Percentiles rank a stretch among this genome's conserved stretches.
Conservation (phyloP, 371 early-diverging fungal genomes). For the Lichtheimia hyalospora region DNA sequence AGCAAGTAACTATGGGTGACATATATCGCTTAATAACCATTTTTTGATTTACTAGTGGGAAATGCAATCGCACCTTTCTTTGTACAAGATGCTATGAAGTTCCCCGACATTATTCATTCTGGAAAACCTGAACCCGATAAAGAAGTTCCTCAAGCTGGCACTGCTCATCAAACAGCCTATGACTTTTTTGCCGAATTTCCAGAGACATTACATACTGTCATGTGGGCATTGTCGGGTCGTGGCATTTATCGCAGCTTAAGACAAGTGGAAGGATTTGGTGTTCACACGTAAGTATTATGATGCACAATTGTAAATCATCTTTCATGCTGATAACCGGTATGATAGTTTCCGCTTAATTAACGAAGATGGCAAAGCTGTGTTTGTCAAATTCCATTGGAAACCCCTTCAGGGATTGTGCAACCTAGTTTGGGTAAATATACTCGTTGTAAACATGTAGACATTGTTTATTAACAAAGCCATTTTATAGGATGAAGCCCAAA, state of each 20-base stretch:
- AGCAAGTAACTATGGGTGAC: neutral
- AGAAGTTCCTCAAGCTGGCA: constrained; percentile 48
- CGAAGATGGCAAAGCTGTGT: constrained; percentile 36
- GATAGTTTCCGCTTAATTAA: constrained; percentile 44
- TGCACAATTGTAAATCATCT: neutral
- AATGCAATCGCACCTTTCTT: constrained; percentile 52
- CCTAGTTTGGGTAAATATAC: constrained; percentile 34
- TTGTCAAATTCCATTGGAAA: constrained; percentile 57
- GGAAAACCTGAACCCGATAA: constrained; percentile 49
- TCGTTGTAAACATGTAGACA: neutral
- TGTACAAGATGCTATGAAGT: constrained; percentile 48
- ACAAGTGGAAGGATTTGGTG: constrained; percentile 47
- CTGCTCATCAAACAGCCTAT: constrained; percentile 51
- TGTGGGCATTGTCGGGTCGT: constrained; percentile 48
- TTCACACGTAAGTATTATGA: constrained; percentile 27
- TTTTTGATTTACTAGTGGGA: constrained; percentile 24
- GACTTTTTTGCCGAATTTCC: constrained; percentile 52
- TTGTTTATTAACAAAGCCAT: neutral
- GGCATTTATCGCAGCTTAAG: constrained; percentile 43
- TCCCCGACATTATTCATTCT: constrained; percentile 53
- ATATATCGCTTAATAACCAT: neutral
- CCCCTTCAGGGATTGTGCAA: constrained; percentile 42
- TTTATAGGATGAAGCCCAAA: constrained; percentile 45
- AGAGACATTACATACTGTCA: constrained; percentile 42
- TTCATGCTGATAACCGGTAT: neutral